Percentiles rank a stretch among this genome's conserved stretches.
Conservation (phyloP, 106 monocot genomes). For the Allium sativum region DNA sequence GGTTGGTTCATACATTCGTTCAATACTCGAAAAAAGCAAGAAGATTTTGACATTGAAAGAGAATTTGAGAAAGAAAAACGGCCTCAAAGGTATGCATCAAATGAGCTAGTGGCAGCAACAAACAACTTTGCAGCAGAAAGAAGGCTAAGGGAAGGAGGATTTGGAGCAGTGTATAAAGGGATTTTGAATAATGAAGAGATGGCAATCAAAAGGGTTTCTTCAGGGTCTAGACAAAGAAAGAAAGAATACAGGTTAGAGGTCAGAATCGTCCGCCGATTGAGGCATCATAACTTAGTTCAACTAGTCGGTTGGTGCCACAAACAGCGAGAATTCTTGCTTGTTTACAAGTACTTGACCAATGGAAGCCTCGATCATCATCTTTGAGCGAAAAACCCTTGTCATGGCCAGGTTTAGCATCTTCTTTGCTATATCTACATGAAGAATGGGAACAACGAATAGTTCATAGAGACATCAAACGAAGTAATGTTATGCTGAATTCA, state of each 20-base stretch:
- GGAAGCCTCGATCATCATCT: slow-evolving; percentile 37
- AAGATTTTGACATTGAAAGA: slow-evolving; percentile 4
- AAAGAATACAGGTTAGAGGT: slow-evolving; percentile 17
- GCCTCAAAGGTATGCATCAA: slow-evolving; percentile 9
- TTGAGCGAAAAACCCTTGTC: not conserved
- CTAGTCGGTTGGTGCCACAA: slow-evolving; percentile 26
- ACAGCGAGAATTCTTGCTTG: slow-evolving; percentile 8
- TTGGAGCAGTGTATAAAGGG: slow-evolving; percentile 20
- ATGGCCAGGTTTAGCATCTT: slow-evolving; percentile 17
- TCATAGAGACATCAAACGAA: slow-evolving; percentile 18
- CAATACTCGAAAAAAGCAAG: not conserved
- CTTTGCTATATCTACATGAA: slow-evolving; percentile 19
- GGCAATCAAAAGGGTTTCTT: slow-evolving; percentile 18
- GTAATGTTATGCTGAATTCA: slow-evolving; percentile 24
- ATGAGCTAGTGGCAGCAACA: slow-evolving; percentile 10
- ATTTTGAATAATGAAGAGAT: slow-evolving; percentile 7
- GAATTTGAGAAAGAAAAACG: slow-evolving; percentile 15
- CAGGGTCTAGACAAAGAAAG: slow-evolving; percentile 3
- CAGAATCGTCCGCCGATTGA: slow-evolving; percentile 14
- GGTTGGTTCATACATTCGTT: slow-evolving; percentile 3
- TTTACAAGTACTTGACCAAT: slow-evolving; percentile 36
- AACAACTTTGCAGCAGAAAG: slow-evolving; percentile 12
- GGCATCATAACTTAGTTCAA: slow-evolving; percentile 23
- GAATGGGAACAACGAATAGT: slow-evolving; percentile 23
- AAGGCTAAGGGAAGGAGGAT: slow-evolving; percentile 23